Evolutionary conservation across 1,284 basidiomycete species (phyloP).

Genomic region (Uromyces viciae-fabae): DNA sequence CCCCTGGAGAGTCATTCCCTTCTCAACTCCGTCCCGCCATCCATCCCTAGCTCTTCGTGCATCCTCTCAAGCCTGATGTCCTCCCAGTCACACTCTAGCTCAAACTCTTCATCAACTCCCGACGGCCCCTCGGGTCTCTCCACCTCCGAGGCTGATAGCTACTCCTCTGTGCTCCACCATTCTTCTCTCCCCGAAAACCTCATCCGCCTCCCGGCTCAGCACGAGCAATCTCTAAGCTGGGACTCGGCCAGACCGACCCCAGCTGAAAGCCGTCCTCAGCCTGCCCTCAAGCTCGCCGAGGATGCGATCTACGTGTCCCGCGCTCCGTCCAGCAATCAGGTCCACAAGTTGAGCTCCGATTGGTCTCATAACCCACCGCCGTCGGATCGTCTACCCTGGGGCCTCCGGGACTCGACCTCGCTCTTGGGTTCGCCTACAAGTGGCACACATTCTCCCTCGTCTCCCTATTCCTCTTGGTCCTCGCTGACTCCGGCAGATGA

Average conservation of each 20-base stretch:
- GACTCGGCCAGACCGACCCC: neutral
- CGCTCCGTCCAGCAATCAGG: neutral
- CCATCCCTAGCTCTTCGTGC: neutral
- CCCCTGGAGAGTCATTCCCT: too few species aligned
- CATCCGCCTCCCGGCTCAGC: neutral
- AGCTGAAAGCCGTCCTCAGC: neutral
- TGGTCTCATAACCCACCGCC: neutral
- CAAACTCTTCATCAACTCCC: neutral
- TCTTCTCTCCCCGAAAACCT: neutral
- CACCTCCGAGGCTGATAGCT: neutral
- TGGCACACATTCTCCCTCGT: conserved; percentile 8
- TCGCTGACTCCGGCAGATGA: neutral
- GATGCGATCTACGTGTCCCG: conserved; percentile 22
- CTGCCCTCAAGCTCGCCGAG: neutral
- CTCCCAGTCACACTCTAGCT: neutral
- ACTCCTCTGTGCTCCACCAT: neutral
- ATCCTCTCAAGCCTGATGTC: neutral
- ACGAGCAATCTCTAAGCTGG: neutral
- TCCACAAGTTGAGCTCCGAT: neutral
- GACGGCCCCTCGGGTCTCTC: neutral
- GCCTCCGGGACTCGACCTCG: neutral
- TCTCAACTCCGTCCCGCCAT: too few species aligned
- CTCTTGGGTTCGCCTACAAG: conserved; percentile 1
- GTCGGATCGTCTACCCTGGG: neutral
- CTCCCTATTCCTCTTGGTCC: conserved; percentile 34